Base-by-base conservation (phyloP, 345 rosid species). In the Eucalyptus erythrocorys region DNA sequence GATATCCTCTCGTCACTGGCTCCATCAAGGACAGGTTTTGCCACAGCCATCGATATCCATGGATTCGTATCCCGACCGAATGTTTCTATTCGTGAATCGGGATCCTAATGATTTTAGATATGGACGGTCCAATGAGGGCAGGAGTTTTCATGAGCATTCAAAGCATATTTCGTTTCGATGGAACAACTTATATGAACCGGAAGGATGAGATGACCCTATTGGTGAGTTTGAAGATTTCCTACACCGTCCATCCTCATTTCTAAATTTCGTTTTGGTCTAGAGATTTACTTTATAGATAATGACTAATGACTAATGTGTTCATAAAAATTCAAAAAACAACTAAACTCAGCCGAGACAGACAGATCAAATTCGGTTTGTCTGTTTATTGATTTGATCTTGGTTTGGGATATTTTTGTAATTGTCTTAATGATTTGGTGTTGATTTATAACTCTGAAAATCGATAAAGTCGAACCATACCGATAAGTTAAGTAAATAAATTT, bases 391-490 rank as follows among this genome's bases (percentile, higher is more conserved):
- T 3, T 16, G 42, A 42, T 32, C 34, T 66, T 34, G 24, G 13
- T 8, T 34, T 68, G 80, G 24, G 43, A 68, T 17, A 34, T 34
- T 34, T 17, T 68, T 68, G 24, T 68, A 8, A 3, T 34, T 68
- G 42, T 68, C 21, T 68, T 32, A 17, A 34, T 68, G 22, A 17
- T 66, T 66, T 32, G 79, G 6, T 8, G 79, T 8, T 32, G 13
- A 42, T 66, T 66, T 32, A 34, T 34, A 68, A 71, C 81, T 71
- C 19, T 3, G 13, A 21, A 71, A 17, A 19, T 34, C 7, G 7
- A 68, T 16, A 19, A 9, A 17, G 22, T 71, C 45, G 0, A 71
- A 34, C 27, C 27, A 37, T 37, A 1, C 6, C 0, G 19, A 30
- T n/a, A 66, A 66, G 76, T 9, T 68, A 66, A 66, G 22, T 66